phyloP scores from a whole-genome alignment of 352 stramenopile genomes.

The Peronospora belbahrii region DNA sequence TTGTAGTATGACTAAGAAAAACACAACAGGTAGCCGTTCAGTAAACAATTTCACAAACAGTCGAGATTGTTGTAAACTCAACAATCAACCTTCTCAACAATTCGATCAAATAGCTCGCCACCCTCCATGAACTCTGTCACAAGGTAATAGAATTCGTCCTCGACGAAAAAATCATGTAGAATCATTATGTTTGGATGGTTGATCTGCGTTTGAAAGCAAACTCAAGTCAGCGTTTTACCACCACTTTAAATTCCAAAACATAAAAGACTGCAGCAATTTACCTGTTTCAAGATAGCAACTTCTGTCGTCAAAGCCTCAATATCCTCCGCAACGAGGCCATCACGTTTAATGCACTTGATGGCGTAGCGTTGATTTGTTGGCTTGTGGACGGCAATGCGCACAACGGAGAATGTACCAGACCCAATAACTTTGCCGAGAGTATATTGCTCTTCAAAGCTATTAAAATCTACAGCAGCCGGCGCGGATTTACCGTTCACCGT shows the following conservation, averaged over 20 bases:
- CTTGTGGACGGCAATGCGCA: constrained; percentile 80
- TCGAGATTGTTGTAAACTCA: not conserved
- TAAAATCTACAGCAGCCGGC: constrained; percentile 31
- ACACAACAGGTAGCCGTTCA: constrained; percentile 1
- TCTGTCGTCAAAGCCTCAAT: constrained; percentile 84
- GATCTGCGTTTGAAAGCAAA: constrained; percentile 39
- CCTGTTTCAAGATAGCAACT: constrained; percentile 81
- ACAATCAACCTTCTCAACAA: constrained; percentile 70
- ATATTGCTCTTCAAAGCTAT: constrained; percentile 83
- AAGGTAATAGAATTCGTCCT: constrained; percentile 94
- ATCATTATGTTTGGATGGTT: constrained; percentile 91
- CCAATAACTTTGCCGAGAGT: constrained; percentile 82
- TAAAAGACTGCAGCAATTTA: constrained; percentile 10
- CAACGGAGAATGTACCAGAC: constrained; percentile 86
- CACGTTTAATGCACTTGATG: constrained; percentile 90
- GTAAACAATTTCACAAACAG: constrained; percentile 3
- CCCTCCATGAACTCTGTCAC: constrained; percentile 96
- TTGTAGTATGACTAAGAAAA: constrained; percentile 79
- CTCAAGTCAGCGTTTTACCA: constrained; percentile 1
- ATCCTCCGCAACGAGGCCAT: constrained; percentile 77
- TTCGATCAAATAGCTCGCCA: constrained; percentile 82
- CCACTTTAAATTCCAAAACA: not conserved
- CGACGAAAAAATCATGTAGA: constrained; percentile 90
- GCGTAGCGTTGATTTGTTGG: constrained; percentile 78
- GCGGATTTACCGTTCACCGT: constrained; percentile 16